Base-by-base conservation (phyloP, 441 rosid species). In the Eruca vesicaria region DNA sequence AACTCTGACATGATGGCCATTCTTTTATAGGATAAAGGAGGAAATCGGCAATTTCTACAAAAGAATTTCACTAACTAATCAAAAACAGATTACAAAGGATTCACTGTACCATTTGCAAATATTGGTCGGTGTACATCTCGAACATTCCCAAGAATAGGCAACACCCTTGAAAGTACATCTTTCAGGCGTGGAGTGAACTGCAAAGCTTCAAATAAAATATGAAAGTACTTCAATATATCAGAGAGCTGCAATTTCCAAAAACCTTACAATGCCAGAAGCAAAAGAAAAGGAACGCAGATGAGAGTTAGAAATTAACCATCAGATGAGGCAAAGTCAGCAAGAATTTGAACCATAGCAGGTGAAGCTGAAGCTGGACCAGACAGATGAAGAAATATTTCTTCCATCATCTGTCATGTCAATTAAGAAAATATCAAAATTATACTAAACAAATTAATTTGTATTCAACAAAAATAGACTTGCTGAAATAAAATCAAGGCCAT, bases 311-410 rank as follows among this genome's bases (percentile, higher is more conserved):
- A 73, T 66, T 79, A 85, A 96, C 99, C 97, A 88, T 96, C 97
- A 83, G 95, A 89, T 66, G 93, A 89, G 79, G 99, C 97, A 82
- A 90, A 96, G 81, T 96, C 99, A 53, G 99, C 96, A 80, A 96
- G 97, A 69, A 87, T 96, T 84, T 93, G 98, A 86, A 91, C 91
- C 98, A 96, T 93, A 66, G 94, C 96, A 56, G 99, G 98, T 59
- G 87, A 80, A 80, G 97, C 90, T 60, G 91, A 81, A 78, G 88
- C 90, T 10, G 89, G 84, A 69, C 97, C 92, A 56, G 90, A 83
- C 69, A 93, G 76, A 80, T 93, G 92, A 78, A 89, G 87, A 85
- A 86, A 90, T 79, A 96, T 87, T 81, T 96, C 99, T 83, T 96
- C 98, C 90, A 96, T 90, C 99, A 96, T 93, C 99, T 96, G 86